Evolutionary conservation across 2,329 filamentous ascomycete species (phyloP).

Genomic region (Basipetospora chlamydospora): DNA sequence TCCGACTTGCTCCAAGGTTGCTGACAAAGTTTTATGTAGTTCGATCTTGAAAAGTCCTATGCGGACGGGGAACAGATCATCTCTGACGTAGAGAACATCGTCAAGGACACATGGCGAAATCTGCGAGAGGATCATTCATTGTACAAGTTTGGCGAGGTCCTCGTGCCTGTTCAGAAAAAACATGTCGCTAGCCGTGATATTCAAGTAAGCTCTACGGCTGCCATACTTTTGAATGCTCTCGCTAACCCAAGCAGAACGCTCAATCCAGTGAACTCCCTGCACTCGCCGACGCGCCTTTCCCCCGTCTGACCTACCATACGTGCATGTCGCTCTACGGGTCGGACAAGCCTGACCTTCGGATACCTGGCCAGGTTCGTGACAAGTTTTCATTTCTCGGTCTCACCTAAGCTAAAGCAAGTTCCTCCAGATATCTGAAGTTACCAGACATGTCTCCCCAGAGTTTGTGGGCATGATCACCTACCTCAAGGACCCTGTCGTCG

Average conservation of each 20-base stretch:
- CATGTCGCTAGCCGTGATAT: neutral
- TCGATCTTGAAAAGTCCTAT: slow-evolving; percentile 92
- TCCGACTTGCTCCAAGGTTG: too few species aligned
- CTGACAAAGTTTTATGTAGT: too few species aligned
- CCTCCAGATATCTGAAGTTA: slow-evolving; percentile 2
- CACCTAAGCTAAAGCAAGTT: too few species aligned
- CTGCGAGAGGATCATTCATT: slow-evolving; percentile 22
- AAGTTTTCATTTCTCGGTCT: neutral
- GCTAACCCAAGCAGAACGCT: too few species aligned
- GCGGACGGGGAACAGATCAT: slow-evolving; percentile 59
- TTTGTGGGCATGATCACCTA: slow-evolving; percentile 61
- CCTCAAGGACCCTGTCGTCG: slow-evolving; percentile 53
- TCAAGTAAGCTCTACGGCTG: slow-evolving; percentile 1
- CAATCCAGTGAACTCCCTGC: slow-evolving; percentile 1
- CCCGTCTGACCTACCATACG: slow-evolving; percentile 53
- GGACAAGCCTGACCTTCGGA: slow-evolving; percentile 84
- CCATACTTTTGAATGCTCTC: too few species aligned
- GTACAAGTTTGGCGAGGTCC: slow-evolving; percentile 15
- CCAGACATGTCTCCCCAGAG: neutral
- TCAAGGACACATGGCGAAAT: slow-evolving; percentile 2
- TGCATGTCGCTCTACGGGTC: slow-evolving; percentile 71
- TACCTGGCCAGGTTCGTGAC: slow-evolving; percentile 44
- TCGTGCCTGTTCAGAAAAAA: slow-evolving; percentile 13
- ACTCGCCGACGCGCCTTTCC: slow-evolving; percentile 30
- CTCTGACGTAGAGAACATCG: slow-evolving; percentile 25